Percentiles rank a stretch among this genome's conserved stretches.
These are phyloP conservation scores for Ceratocystis albifundus DNA, from an alignment of 2,329 filamentous ascomycete species.

Conservation along the genomic window DNA sequence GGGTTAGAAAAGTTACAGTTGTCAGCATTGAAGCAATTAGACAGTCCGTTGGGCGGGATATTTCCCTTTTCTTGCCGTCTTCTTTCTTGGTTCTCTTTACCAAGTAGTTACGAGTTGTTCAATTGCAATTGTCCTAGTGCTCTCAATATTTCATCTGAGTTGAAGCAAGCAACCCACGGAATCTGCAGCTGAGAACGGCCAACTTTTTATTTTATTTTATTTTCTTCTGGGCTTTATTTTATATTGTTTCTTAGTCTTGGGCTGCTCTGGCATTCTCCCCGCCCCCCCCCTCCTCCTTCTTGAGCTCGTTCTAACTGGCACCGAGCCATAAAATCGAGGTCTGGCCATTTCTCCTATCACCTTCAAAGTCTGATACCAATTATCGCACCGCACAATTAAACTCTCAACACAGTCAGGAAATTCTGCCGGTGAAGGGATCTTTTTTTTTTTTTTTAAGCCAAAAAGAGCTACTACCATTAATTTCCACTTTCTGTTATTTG, in stretches of 20 bases:
- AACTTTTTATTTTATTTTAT: background rate
- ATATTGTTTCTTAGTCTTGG: background rate
- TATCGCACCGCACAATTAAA: constrained; percentile 1
- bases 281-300: no score
- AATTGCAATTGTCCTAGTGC: background rate
- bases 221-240: background rate
- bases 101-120: background rate
- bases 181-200: background rate
- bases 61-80: background rate
- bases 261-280: background rate
- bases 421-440: background rate
- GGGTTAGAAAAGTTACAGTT: background rate
- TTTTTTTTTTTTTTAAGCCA: background rate
- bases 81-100: background rate
- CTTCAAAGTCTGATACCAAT: background rate
- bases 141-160: background rate
- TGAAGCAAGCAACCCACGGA: background rate
- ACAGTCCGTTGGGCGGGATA: background rate
- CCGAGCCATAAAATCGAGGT: background rate
- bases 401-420: background rate
- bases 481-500: no score
- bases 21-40: background rate
- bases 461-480: background rate
- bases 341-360: constrained; percentile 8
- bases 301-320: constrained; percentile 1